These are phyloP conservation scores for Blastobotrys peoriensis DNA, from an alignment of 805 yeast genomes.

Conservation along the genomic window DNA sequence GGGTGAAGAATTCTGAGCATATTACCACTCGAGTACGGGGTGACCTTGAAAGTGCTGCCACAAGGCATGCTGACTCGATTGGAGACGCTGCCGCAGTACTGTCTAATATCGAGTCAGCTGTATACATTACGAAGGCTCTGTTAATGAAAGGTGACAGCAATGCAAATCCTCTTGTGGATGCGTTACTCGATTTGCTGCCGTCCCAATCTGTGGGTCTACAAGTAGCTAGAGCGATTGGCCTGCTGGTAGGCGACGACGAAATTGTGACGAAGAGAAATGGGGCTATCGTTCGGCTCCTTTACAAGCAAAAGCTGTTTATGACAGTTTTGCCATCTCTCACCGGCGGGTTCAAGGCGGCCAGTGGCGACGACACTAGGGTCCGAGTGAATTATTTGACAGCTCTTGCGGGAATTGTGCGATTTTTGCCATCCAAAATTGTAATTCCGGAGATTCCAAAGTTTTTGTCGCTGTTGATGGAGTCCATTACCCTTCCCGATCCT, in stretches of 20 bases:
- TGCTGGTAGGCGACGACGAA: constrained; percentile 62
- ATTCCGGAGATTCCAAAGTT: constrained; percentile 57
- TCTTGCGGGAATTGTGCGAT: constrained; percentile 59
- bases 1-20: constrained; percentile 27
- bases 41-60: neutral
- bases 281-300: constrained; percentile 58
- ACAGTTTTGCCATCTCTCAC: constrained; percentile 52
- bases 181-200: constrained; percentile 34
- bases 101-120: constrained; percentile 38
- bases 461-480: constrained; percentile 66
- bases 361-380: too few relatives aligned
- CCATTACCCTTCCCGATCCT: constrained; percentile 44
- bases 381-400: constrained; percentile 57
- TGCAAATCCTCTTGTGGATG: constrained; percentile 32
- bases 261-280: constrained; percentile 50
- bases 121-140: constrained; percentile 73
- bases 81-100: too few relatives aligned
- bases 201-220: constrained; percentile 31
- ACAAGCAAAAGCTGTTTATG: constrained; percentile 75
- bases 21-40: neutral
- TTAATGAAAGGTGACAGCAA: constrained; percentile 48
- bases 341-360: constrained; percentile 34
- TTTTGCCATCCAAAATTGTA: constrained; percentile 57
- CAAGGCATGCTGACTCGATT: too few relatives aligned
- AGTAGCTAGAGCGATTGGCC: constrained; percentile 53